Evolutionary conservation across 106 monocot genomes (phyloP).

Genomic region (Acorus calamus): DNA sequence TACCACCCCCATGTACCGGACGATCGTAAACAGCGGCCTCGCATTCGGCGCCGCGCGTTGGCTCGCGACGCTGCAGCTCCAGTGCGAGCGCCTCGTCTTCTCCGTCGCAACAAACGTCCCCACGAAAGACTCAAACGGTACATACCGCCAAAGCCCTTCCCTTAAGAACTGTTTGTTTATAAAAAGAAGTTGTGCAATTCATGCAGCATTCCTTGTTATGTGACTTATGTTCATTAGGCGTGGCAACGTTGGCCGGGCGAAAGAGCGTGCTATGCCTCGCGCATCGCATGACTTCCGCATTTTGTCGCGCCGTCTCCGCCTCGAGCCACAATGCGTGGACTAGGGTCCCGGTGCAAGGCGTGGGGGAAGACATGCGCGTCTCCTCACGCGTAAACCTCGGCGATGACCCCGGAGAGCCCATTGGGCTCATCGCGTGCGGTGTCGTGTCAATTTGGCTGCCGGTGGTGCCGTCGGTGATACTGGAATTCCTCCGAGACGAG

Average conservation of each 20-base stretch:
- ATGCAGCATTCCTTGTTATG: not conserved
- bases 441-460: conserved; percentile 46
- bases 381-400: conserved; percentile 32
- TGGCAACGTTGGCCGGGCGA: conserved; percentile 43
- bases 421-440: conserved; percentile 33
- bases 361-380: conserved; percentile 30
- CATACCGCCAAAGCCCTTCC: not conserved
- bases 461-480: conserved; percentile 20
- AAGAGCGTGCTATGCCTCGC: conserved; percentile 52
- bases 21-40: conserved; percentile 35
- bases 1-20: conserved; percentile 24
- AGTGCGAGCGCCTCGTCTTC: conserved; percentile 58
- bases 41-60: conserved; percentile 65
- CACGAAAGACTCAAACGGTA: conserved; percentile 51
- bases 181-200: not conserved
- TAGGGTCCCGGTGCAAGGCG: conserved; percentile 17
- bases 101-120: conserved; percentile 69
- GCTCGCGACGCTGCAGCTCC: conserved; percentile 49
- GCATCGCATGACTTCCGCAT: conserved; percentile 35
- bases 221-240: conserved; percentile 18
- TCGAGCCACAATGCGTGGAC: conserved; percentile 33
- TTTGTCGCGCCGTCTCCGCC: conserved; percentile 25
- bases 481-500: conserved; percentile 45
- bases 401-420: conserved; percentile 45
- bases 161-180: not conserved